phyloP scores from a whole-genome alignment of 1,284 basidiomycete species.

The Puccinia sorghi region DNA sequence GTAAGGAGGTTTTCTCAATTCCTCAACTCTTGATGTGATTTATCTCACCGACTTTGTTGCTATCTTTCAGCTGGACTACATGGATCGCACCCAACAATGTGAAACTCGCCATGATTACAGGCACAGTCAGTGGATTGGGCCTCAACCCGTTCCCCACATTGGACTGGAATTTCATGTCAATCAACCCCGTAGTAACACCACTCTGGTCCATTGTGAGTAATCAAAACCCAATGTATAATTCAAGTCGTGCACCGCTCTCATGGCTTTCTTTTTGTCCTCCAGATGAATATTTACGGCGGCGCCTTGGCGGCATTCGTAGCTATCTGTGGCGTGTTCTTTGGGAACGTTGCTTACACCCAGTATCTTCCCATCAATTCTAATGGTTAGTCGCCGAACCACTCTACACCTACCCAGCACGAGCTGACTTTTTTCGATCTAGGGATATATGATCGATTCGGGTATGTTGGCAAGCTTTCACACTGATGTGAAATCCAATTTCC shows the following conservation, averaged over 20 bases:
- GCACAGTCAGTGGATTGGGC: constrained; percentile 57
- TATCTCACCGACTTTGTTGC: neutral
- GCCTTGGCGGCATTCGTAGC: constrained; percentile 4
- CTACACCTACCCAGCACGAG: neutral
- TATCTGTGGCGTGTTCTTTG: constrained; percentile 30
- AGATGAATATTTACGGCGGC: constrained; percentile 39
- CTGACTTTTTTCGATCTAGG: neutral
- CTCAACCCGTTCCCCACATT: constrained; percentile 60
- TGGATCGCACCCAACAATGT: constrained; percentile 48
- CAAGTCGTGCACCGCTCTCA: neutral
- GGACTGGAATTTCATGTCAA: constrained; percentile 60
- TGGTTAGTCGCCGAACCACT: constrained; percentile 24
- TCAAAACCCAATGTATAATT: constrained; percentile 52
- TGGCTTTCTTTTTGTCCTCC: neutral
- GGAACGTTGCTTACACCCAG: constrained; percentile 33
- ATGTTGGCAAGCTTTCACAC: neutral
- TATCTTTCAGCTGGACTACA: constrained; percentile 38
- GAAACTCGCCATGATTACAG: constrained; percentile 50
- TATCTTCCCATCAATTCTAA: constrained; percentile 53
- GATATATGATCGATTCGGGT: constrained; percentile 44
- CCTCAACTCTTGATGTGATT: neutral
- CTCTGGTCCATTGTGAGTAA: constrained; percentile 55
- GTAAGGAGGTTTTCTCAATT: constrained; percentile 2
- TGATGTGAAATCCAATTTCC: neutral
- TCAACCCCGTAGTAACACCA: constrained; percentile 55